A percentile compares a stretch with the other conserved stretches of the same genome.
These are phyloP conservation scores for Pleurotus salmoneostramineus DNA, from an alignment of 768 basidiomycete species.

Conservation along the genomic window DNA sequence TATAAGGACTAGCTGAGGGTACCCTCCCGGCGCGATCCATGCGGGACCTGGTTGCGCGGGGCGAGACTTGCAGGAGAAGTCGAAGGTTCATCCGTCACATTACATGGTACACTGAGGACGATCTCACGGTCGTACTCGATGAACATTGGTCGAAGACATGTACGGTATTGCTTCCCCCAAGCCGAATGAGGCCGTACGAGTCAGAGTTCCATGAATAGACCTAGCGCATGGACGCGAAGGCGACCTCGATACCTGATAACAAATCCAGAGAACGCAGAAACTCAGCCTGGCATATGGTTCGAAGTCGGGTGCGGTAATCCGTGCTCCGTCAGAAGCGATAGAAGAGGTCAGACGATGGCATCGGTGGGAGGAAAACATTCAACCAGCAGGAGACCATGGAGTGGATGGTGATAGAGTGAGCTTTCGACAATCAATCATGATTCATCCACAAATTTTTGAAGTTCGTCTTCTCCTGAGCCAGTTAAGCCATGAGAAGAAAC, in stretches of 20 bases:
- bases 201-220: background rate
- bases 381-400: background rate
- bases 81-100: conserved; percentile 2
- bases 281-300: background rate
- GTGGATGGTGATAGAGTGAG: background rate
- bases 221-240: background rate
- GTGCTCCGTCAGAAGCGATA: background rate
- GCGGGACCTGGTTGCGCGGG: background rate
- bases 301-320: conserved; percentile 4
- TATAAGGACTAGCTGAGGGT: background rate
- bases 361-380: conserved; percentile 3
- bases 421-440: no score
- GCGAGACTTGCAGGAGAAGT: background rate
- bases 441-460: no score
- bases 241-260: background rate
- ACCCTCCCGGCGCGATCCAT: background rate
- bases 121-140: background rate
- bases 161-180: background rate
- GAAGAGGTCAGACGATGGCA: background rate
- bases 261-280: background rate
- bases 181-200: background rate
- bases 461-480: no score
- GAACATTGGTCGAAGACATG: background rate
- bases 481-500: background rate
- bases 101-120: background rate